Percentiles rank a stretch among this genome's conserved stretches.
Conservation (phyloP, 2,329 filamentous ascomycete genomes). For the Neonectria coccinea region DNA sequence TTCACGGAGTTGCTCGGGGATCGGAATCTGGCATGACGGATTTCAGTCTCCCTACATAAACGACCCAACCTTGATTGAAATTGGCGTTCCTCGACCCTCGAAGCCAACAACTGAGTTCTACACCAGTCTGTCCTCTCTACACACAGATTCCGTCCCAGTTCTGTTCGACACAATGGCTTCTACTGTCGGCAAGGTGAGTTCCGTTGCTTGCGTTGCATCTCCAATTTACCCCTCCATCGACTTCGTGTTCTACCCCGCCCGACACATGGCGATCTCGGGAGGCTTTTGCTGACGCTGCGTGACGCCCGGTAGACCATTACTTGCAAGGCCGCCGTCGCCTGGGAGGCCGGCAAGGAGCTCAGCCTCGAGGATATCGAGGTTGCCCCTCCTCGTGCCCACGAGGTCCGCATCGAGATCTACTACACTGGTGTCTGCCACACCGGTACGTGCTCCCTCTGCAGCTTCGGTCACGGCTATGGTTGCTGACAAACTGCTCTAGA, state of each 20-base stretch:
- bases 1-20: slow-evolving; percentile 46
- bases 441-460: slow-evolving; percentile 63
- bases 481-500: slow-evolving; percentile 61
- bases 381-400: slow-evolving; percentile 85
- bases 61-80: slow-evolving; percentile 29
- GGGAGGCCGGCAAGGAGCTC: slow-evolving; percentile 93
- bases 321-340: slow-evolving; percentile 97
- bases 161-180: slow-evolving; percentile 57
- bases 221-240: slow-evolving; percentile 39
- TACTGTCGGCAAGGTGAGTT: slow-evolving; percentile 63
- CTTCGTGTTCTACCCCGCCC: slow-evolving; percentile 38
- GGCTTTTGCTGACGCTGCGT: slow-evolving; percentile 30
- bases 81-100: slow-evolving; percentile 26
- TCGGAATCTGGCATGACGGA: slow-evolving; percentile 43
- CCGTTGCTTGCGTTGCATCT: slow-evolving; percentile 35
- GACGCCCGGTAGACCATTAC: slow-evolving; percentile 79
- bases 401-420: slow-evolving; percentile 96
- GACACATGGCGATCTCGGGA: slow-evolving; percentile 25
- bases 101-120: slow-evolving; percentile 27
- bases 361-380: slow-evolving; percentile 94
- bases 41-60: slow-evolving; percentile 43
- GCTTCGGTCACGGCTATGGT: slow-evolving; percentile 9
- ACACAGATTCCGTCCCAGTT: slow-evolving; percentile 32
- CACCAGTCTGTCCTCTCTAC: slow-evolving; percentile 27
- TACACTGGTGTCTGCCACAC: slow-evolving; percentile 99